Conservation (phyloP, 78 protist genomes). For the Isochrysis galbana region DNA sequence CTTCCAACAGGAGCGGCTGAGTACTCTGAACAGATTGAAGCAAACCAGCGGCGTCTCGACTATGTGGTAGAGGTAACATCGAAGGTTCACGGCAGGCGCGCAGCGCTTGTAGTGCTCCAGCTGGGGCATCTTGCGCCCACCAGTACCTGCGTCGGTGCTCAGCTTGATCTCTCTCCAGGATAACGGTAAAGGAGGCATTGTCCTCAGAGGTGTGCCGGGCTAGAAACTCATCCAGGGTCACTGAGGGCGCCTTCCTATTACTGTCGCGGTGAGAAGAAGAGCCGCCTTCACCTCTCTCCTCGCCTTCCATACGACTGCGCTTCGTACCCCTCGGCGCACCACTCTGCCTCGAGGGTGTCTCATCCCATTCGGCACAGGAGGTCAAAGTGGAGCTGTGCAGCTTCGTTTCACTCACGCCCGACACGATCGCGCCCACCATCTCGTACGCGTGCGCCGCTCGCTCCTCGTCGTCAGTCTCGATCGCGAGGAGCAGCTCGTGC, state of each 20-base stretch:
- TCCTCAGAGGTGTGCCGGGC: conserved; percentile 34
- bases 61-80: background rate
- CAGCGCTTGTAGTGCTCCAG: background rate
- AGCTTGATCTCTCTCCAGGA: background rate
- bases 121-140: background rate
- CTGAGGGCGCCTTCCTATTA: too few relatives aligned
- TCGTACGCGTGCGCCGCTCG: background rate
- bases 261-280: background rate
- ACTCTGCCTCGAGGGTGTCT: too few relatives aligned
- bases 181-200: conserved; percentile 35
- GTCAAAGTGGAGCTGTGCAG: background rate
- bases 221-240: conserved; percentile 3
- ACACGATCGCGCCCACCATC: background rate
- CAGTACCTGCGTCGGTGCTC: background rate
- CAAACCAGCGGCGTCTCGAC: background rate
- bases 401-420: too few relatives aligned
- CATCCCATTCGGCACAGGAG: background rate
- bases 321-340: too few relatives aligned
- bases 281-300: background rate
- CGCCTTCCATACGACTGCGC: background rate
- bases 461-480: conserved; percentile 20
- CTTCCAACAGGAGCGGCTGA: background rate
- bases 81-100: background rate
- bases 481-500: conserved; percentile 61
- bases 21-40: background rate